Evolutionary conservation across 1,284 basidiomycete genomes (phyloP).

Genomic region (Neolentinus lepideus): DNA sequence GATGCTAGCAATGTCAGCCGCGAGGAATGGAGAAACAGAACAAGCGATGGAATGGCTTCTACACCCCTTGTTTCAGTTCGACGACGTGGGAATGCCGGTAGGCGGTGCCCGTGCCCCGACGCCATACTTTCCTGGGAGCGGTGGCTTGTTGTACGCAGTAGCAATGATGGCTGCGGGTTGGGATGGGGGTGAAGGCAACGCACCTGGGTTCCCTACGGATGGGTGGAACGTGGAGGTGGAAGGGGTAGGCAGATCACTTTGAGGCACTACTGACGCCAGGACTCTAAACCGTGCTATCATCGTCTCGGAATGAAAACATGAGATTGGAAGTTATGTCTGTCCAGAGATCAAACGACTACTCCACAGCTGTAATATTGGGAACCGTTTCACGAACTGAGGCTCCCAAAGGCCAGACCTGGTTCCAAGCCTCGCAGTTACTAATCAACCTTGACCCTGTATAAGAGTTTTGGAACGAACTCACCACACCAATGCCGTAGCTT

Average conservation of each 20-base stretch:
- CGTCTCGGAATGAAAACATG: too few species aligned
- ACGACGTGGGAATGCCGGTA: constrained; percentile 55
- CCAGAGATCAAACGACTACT: too few species aligned
- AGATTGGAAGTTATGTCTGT: too few species aligned
- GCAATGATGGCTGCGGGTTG: constrained; percentile 54
- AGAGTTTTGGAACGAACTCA: too few species aligned
- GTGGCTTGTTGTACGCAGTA: constrained; percentile 40
- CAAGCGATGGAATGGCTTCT: constrained; percentile 50
- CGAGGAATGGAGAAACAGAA: constrained; percentile 39
- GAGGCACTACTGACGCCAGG: constrained; percentile 8
- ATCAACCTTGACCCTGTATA: too few species aligned
- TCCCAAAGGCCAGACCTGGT: too few species aligned
- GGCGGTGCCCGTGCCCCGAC: constrained; percentile 51
- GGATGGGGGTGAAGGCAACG: constrained; percentile 34
- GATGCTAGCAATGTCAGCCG: constrained; percentile 56
- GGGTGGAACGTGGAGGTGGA: constrained; percentile 42
- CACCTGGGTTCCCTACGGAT: constrained; percentile 40
- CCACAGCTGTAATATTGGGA: too few species aligned
- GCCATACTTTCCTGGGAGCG: constrained; percentile 54
- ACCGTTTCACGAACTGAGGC: too few species aligned
- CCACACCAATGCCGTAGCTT: too few species aligned
- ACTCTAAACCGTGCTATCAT: too few species aligned
- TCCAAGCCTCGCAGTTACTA: too few species aligned
- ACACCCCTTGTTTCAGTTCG: constrained; percentile 46
- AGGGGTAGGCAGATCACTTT: constrained; percentile 34